phyloP scores from a whole-genome alignment of 192 early-diverging fungal species.

The Coemansia sp. region DNA sequence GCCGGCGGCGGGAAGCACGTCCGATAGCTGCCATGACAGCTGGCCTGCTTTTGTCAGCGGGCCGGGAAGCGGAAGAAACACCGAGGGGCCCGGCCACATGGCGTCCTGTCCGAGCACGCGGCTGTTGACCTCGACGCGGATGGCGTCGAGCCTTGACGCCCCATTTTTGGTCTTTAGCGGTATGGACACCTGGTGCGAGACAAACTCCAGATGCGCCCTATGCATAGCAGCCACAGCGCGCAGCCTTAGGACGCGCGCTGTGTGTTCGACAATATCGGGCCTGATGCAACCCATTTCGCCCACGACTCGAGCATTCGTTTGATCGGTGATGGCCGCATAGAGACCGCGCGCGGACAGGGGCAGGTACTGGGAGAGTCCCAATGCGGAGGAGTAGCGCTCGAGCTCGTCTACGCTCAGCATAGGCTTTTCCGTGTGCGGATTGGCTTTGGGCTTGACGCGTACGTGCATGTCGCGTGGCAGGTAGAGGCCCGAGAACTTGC shows the following conservation, averaged over 20 bases:
- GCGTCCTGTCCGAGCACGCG: constrained; percentile 34
- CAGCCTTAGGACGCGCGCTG: constrained; percentile 23
- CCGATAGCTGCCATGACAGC: not conserved
- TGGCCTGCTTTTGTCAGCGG: not conserved
- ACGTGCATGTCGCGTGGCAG: constrained; percentile 14
- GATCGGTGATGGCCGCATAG: constrained; percentile 17
- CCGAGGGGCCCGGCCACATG: constrained; percentile 16
- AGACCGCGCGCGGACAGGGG: constrained; percentile 17
- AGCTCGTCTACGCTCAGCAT: constrained; percentile 31
- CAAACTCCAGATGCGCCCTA: constrained; percentile 10
- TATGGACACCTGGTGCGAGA: constrained; percentile 9
- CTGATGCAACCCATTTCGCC: constrained; percentile 20
- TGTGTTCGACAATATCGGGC: constrained; percentile 38
- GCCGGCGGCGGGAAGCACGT: constrained; percentile 22
- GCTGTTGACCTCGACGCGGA: constrained; percentile 9
- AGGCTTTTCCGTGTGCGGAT: not conserved
- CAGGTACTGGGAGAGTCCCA: constrained; percentile 24
- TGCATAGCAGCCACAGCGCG: constrained; percentile 22
- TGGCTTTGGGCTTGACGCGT: constrained; percentile 22
- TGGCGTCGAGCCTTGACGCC: constrained; percentile 14
- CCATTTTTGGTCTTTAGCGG: not conserved
- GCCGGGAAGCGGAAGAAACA: constrained; percentile 10
- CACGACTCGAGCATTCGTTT: not conserved
- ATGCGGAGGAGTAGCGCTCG: constrained; percentile 4
- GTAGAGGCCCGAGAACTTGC: constrained; percentile 13